Conservation (phyloP, 2,329 filamentous ascomycete species). For the Apiospora phragmitis region DNA sequence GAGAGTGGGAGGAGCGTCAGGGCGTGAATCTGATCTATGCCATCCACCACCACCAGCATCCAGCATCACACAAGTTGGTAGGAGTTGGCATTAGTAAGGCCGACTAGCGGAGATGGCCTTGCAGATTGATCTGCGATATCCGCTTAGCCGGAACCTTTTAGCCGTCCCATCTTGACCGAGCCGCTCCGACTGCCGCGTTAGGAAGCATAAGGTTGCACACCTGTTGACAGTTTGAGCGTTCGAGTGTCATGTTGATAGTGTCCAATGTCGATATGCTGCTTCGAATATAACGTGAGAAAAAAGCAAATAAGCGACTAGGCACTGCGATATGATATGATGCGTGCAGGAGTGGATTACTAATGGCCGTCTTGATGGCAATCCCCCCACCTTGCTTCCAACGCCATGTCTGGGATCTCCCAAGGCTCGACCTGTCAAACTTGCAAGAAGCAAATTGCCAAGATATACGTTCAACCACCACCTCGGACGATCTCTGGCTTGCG, state of each 20-base stretch:
- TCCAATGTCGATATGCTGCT: not conserved
- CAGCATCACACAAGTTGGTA: not conserved
- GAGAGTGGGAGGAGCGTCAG: not conserved
- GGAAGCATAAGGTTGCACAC: not conserved
- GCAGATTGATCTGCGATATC: conserved; percentile 8
- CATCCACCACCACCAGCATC: not conserved
- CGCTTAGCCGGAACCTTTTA: conserved; percentile 2
- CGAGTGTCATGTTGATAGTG: not conserved
- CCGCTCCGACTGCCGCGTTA: not conserved
- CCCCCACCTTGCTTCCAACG: not conserved
- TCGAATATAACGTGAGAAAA: not conserved
- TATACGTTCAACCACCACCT: not conserved
- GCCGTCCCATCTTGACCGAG: not conserved
- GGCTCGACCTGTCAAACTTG: not conserved
- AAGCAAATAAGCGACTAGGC: not conserved
- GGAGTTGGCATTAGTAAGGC: not conserved
- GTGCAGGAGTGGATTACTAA: not conserved
- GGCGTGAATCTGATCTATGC: conserved; percentile 1
- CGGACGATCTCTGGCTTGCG: not conserved
- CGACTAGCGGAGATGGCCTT: conserved; percentile 6
- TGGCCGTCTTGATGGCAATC: not conserved
- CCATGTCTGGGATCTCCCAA: not conserved
- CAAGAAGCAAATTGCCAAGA: not conserved
- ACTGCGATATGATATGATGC: not conserved
- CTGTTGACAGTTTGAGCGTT: not conserved